phyloP scores from a whole-genome alignment of 768 basidiomycete genomes.

The Leccinum longicurvipes region DNA sequence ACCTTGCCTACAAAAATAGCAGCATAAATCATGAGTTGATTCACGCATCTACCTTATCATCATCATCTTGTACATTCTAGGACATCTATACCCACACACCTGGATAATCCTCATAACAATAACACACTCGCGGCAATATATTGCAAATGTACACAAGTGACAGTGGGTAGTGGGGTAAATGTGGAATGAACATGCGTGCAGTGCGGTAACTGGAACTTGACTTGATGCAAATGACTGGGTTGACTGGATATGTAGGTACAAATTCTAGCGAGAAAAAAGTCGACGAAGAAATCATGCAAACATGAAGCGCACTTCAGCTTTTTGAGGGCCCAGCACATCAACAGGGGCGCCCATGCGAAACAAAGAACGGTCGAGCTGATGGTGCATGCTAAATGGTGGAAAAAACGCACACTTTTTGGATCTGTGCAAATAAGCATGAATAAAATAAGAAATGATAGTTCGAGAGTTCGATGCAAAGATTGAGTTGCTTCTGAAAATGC shows the following conservation, averaged over 20 bases:
- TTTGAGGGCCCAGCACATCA: constrained; percentile 17
- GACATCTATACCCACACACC: constrained; percentile 14
- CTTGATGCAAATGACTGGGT: constrained; percentile 24
- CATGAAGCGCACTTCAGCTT: constrained; percentile 30
- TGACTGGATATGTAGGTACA: constrained; percentile 24
- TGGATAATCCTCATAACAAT: background rate
- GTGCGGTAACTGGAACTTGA: constrained; percentile 19
- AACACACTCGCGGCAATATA: constrained; percentile 25
- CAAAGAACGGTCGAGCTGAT: constrained; percentile 24
- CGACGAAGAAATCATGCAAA: constrained; percentile 16
- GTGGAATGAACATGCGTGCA: constrained; percentile 25
- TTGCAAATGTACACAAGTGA: constrained; percentile 30
- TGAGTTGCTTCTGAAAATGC: constrained; percentile 24
- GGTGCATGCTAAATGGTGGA: constrained; percentile 26
- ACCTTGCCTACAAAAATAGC: constrained; percentile 22
- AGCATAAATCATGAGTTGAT: constrained; percentile 10
- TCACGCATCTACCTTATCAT: constrained; percentile 11
- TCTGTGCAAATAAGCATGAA: constrained; percentile 34
- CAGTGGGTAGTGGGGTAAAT: constrained; percentile 25
- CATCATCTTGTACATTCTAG: constrained; percentile 24
- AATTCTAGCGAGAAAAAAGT: constrained; percentile 21
- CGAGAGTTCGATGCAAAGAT: constrained; percentile 35
- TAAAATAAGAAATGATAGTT: constrained; percentile 28
- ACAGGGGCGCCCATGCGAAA: constrained; percentile 14
- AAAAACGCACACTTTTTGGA: constrained; percentile 29